Evolutionary conservation across 805 yeast species (phyloP), one percentile per base, ranked within the genome.

Genomic region (Pichia sporocuriosa): DNA sequence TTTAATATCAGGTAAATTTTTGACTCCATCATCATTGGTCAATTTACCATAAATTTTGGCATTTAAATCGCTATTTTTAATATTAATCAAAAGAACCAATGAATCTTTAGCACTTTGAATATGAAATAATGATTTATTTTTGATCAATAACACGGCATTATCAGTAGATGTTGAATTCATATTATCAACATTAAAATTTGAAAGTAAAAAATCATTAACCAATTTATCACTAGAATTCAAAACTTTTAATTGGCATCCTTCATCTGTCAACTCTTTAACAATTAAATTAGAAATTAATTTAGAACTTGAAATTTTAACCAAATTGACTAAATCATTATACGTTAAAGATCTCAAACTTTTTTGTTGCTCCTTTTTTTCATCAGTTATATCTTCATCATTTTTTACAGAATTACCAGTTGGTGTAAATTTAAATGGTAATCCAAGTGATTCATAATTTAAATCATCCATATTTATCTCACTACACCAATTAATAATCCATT

Each of bases 401-500:
- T 16, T 37, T 9, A 21, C 20, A 12, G 15, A 13, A 25, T 25
- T 27, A n/a, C n/a, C n/a, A 3, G 19, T 4, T 16, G 11, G 4
- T 11, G 3, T 17, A 2, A 27, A 11, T 5, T 32, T 26, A 6
- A 32, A 17, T 17, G 36, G 16, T 11, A 37, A 13, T 13, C 22
- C 40, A 1, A 31, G 23, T 13, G 37, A 28, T 17, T 27, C 16
- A n/a, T 43, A 35, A 28, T 35, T 37, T 13, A 43, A 20, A 20
- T 43, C 45, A 32, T 39, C 37, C 4, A 51, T n/a, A 20, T 47
- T 24, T 6, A 56, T 45, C 13, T 60, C 54, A 37, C 68, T 70
- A 15, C 65, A 61, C 80, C 79, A 75, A 39, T 68, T 69, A n/a
- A 76, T 56, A 21, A 65, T 62, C 81, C 82, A 76, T 40, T 70